Evolutionary conservation across 345 rosid genomes (phyloP).

Genomic region (Moricandia moricandioides): DNA sequence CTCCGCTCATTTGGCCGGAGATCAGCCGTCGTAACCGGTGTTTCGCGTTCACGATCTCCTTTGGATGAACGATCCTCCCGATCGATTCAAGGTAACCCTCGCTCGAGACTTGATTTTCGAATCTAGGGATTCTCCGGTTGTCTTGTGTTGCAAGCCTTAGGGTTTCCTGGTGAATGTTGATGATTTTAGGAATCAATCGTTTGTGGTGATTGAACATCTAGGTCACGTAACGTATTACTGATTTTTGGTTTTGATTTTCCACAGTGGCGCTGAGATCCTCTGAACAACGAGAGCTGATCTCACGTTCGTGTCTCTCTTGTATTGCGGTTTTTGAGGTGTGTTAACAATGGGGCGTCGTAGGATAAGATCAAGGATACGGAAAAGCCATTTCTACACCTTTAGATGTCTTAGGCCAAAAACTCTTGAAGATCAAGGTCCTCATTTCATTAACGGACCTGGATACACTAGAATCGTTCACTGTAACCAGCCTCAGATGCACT

Average conservation of each 20-base stretch:
- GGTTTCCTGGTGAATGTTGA: not conserved
- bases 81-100: slow-evolving; percentile 25
- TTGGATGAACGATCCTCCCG: slow-evolving; percentile 32
- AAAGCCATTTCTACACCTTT: slow-evolving; percentile 80
- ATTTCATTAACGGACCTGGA: slow-evolving; percentile 32
- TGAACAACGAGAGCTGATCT: slow-evolving; percentile 18
- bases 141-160: slow-evolving; percentile 31
- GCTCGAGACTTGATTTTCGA: not conserved
- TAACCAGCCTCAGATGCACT: slow-evolving; percentile 50
- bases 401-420: slow-evolving; percentile 33
- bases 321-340: too few relatives aligned
- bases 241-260: slow-evolving; percentile 5
- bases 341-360: slow-evolving; percentile 63
- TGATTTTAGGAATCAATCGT: not conserved
- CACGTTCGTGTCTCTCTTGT: not conserved
- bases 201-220: not conserved
- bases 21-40: slow-evolving; percentile 16
- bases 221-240: not conserved
- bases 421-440: slow-evolving; percentile 30
- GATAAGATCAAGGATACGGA: slow-evolving; percentile 61
- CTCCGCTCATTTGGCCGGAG: not conserved
- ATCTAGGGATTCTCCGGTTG: slow-evolving; percentile 5
- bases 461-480: slow-evolving; percentile 39
- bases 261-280: slow-evolving; percentile 17
- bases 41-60: not conserved